Base-by-base conservation (phyloP, 768 basidiomycete genomes). In the Naganishia onofrii region DNA sequence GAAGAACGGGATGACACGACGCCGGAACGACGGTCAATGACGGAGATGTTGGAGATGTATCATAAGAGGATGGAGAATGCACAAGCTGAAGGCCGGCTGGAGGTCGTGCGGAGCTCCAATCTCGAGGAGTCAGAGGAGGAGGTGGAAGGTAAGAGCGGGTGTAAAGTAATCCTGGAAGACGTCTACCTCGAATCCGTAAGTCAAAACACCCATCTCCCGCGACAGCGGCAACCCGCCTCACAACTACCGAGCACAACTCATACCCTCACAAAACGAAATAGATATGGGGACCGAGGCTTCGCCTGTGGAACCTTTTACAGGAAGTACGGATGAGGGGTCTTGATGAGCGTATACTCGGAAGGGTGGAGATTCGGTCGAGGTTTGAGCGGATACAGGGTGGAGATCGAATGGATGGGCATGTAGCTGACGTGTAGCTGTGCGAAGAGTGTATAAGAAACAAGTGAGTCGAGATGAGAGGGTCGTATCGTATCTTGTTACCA, bases 111-210 rank as follows among this genome's bases (percentile, higher is more conserved):
- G 2, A 19, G 12, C 7, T 2, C 42, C 15, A 15, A 8, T 2
- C 2, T 15, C 15, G 42, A 10, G 13, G 42, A 42, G 8, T 36
- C 34, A 36, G 34, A 4, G 34, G 29, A 69, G 10, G 68, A 60
- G 23, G 51, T 13, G 38, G 56, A 60, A 9, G 29, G 23, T 19
- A 32, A 13, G 53, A 28, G 26, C 13, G 55, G 55, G 4, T 56
- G 55, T 26, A 53, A 69, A 32, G 54, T 68, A 10, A 56, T 68
- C 36, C 38, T 68, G 54, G 52, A 68, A 31, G 68, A 69, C 32
- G 68, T 69, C 12, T 69, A 69, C 44, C 51, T 69, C 5, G 68
- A 69, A 38, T 69, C 68, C 26, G 68, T 69, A 34, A 57, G 67
- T 68, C 42, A 42, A 9, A 3, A 15, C 19, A 10, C 21, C 23